Conservation (phyloP, 2,329 filamentous ascomycete genomes). For the Elsinoe ampelina region DNA sequence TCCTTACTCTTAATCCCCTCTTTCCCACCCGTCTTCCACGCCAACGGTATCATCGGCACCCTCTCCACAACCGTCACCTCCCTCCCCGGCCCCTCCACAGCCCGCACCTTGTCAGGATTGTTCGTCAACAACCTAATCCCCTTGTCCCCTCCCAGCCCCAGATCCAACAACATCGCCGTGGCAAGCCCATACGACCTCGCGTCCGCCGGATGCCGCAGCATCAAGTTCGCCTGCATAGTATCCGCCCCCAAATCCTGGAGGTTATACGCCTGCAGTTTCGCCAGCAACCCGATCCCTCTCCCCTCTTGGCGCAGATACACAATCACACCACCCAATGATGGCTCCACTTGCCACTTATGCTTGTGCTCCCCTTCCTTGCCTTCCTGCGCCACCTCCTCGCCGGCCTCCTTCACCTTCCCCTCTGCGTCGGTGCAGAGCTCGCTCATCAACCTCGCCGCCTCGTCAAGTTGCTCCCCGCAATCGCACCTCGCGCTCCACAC, state of each 20-base stretch:
- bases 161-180: conserved; percentile 82
- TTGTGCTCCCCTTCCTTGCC: not conserved
- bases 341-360: conserved; percentile 13
- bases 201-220: conserved; percentile 86
- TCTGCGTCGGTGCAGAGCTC: conserved; percentile 10
- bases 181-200: conserved; percentile 93
- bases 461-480: conserved; percentile 94
- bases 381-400: not conserved
- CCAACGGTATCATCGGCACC: conserved; percentile 89
- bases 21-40: conserved; percentile 71
- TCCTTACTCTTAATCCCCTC: conserved; percentile 79
- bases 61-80: conserved; percentile 83
- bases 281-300: conserved; percentile 83
- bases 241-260: conserved; percentile 94
- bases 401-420: not conserved
- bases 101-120: conserved; percentile 92
- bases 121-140: conserved; percentile 84
- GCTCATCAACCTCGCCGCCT: conserved; percentile 82
- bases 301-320: conserved; percentile 95
- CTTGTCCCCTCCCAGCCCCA: conserved; percentile 59
- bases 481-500: conserved; percentile 97
- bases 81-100: conserved; percentile 81
- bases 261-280: conserved; percentile 98
- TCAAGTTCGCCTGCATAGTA: conserved; percentile 88
- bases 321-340: conserved; percentile 69